phyloP scores from a whole-genome alignment of 768 basidiomycete genomes.

The Collybia nuda region DNA sequence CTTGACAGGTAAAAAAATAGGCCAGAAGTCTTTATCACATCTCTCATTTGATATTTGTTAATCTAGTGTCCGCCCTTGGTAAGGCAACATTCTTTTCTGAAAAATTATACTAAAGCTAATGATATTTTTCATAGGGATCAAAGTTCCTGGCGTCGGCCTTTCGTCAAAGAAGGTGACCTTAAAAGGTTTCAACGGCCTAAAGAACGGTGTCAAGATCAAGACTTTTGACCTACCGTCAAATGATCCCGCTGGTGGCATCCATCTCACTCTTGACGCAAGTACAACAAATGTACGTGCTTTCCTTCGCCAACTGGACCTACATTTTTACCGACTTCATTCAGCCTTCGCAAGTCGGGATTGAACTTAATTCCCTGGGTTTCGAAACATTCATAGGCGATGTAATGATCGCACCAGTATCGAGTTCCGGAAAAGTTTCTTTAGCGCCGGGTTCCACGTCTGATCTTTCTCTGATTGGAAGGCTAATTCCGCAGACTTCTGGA shows the following conservation, averaged over 20 bases:
- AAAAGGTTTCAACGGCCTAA: conserved; percentile 70
- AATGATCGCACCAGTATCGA: conserved; percentile 60
- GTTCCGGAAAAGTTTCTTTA: conserved; percentile 49
- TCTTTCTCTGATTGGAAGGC: conserved; percentile 58
- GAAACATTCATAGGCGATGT: conserved; percentile 51
- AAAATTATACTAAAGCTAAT: conserved; percentile 1
- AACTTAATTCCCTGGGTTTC: conserved; percentile 61
- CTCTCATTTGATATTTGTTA: background rate
- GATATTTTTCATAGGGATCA: conserved; percentile 44
- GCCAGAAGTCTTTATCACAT: background rate
- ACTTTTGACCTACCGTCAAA: conserved; percentile 70
- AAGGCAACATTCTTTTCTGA: conserved; percentile 1
- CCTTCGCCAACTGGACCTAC: background rate
- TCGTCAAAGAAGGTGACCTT: conserved; percentile 58
- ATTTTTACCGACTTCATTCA: conserved; percentile 15
- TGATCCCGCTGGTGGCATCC: conserved; percentile 72
- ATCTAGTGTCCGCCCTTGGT: conserved; percentile 59
- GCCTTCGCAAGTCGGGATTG: conserved; percentile 77
- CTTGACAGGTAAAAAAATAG: conserved; percentile 42
- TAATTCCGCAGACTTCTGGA: conserved; percentile 56
- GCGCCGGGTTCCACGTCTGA: conserved; percentile 50
- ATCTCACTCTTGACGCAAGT: conserved; percentile 60
- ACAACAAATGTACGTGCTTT: conserved; percentile 52
- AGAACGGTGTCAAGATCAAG: conserved; percentile 59
- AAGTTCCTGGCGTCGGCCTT: conserved; percentile 54